Percentiles rank a stretch among this genome's conserved stretches.
phyloP scores from a whole-genome alignment of 495 filamentous ascomycete species.

The Aspergillus olivimuriae region DNA sequence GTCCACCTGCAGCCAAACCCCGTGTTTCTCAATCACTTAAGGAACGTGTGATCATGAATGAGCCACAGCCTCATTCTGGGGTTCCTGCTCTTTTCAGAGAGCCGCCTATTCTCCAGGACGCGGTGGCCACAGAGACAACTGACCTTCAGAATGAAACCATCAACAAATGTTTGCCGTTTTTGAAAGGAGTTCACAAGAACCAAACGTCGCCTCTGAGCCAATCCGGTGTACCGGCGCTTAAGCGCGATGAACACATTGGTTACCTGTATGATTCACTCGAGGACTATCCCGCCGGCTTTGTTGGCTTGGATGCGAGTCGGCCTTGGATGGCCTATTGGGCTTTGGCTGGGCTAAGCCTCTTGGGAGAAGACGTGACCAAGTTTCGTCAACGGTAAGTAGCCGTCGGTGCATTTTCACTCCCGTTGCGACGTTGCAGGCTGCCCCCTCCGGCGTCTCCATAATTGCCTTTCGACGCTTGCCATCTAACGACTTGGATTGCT shows the following conservation, averaged over 20 bases:
- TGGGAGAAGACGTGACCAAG: slow-evolving; percentile 67
- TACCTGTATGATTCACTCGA: slow-evolving; percentile 67
- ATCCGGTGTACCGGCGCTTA: slow-evolving; percentile 66
- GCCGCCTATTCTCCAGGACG: slow-evolving; percentile 58
- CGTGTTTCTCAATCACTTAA: slow-evolving; percentile 10
- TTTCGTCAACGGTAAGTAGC: slow-evolving; percentile 57
- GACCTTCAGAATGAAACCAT: slow-evolving; percentile 60
- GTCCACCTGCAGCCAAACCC: slow-evolving; percentile 8
- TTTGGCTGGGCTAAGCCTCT: slow-evolving; percentile 59
- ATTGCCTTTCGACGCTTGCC: slow-evolving; percentile 2
- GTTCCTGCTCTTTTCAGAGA: slow-evolving; percentile 61
- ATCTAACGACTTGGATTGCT: not conserved
- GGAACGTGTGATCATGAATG: slow-evolving; percentile 7
- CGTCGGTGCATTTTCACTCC: not conserved
- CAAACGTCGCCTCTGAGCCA: slow-evolving; percentile 50
- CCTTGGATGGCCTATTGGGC: slow-evolving; percentile 96
- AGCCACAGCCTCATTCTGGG: slow-evolving; percentile 28
- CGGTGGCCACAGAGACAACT: slow-evolving; percentile 61
- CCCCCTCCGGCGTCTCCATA: slow-evolving; percentile 1
- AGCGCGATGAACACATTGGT: slow-evolving; percentile 61
- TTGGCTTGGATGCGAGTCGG: slow-evolving; percentile 69
- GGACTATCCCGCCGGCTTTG: slow-evolving; percentile 58
- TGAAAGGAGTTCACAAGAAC: slow-evolving; percentile 37
- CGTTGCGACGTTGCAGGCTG: not conserved
- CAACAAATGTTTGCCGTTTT: slow-evolving; percentile 61